phyloP scores from a whole-genome alignment of 768 basidiomycete genomes.

The Multifurca ochricompacta region DNA sequence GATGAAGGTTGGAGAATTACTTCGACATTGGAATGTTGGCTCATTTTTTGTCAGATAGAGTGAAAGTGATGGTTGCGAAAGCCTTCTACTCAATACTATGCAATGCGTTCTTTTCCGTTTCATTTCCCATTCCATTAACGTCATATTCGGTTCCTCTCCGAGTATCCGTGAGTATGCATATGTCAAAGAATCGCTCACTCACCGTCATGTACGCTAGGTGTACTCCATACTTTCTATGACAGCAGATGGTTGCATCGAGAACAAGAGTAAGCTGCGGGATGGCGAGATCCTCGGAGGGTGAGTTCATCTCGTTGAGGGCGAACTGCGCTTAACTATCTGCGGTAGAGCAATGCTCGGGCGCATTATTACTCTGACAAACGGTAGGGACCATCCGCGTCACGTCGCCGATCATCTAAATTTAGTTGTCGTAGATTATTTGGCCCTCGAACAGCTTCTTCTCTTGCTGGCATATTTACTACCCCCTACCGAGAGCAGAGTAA shows the following conservation, averaged over 20 bases:
- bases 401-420: not conserved
- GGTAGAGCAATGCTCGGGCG: constrained; percentile 9
- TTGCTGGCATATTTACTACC: constrained; percentile 19
- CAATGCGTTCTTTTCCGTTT: constrained; percentile 12
- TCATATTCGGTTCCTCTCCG: constrained; percentile 10
- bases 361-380: constrained; percentile 9
- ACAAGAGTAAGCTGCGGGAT: constrained; percentile 18
- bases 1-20: constrained; percentile 3
- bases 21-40: too few relatives aligned
- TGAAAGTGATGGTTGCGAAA: constrained; percentile 15
- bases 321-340: not conserved
- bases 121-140: not conserved
- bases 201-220: not conserved
- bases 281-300: constrained; percentile 13
- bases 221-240: constrained; percentile 18
- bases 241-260: constrained; percentile 13
- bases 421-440: constrained; percentile 12
- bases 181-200: not conserved
- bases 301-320: not conserved
- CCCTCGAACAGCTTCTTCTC: constrained; percentile 17
- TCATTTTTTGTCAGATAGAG: constrained; percentile 5
- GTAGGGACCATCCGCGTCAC: not conserved
- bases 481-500: not conserved
- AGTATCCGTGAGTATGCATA: constrained; percentile 11
- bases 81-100: constrained; percentile 19